These are phyloP conservation scores for Toxoplasma gondii DNA, from an alignment of 169 alveolate species.

Conservation along the genomic window DNA sequence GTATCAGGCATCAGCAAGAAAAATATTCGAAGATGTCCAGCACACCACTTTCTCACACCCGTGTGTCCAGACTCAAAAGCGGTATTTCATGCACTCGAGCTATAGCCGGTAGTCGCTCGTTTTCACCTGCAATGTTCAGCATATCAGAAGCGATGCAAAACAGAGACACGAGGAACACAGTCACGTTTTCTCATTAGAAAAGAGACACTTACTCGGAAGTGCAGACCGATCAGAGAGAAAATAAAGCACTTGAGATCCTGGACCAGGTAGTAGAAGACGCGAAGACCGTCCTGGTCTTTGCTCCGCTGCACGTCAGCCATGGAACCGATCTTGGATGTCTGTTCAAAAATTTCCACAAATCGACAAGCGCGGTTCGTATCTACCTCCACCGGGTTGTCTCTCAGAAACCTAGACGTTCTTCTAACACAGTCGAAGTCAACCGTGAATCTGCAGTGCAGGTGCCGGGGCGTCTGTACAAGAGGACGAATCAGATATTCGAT, in stretches of 20 bases:
- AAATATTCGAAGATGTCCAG: too few relatives aligned
- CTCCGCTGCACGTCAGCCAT: conserved; percentile 91
- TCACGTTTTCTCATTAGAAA: background rate
- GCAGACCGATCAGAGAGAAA: conserved; percentile 91
- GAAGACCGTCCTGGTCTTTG: conserved; percentile 94
- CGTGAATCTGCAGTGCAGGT: background rate
- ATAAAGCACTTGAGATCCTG: conserved; percentile 94
- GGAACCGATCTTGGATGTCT: conserved; percentile 95
- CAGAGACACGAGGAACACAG: background rate
- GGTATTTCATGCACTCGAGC: background rate
- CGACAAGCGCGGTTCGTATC: background rate
- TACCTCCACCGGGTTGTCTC: background rate
- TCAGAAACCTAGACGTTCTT: background rate
- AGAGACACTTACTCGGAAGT: conserved; percentile 82
- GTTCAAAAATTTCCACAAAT: background rate
- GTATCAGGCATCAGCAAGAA: too few relatives aligned
- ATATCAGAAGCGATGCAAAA: background rate
- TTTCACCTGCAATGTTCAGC: background rate
- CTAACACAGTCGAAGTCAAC: background rate
- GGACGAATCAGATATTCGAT: too few relatives aligned
- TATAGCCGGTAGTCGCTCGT: background rate
- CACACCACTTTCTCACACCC: too few relatives aligned
- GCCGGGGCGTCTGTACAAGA: too few relatives aligned
- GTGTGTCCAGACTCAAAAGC: too few relatives aligned
- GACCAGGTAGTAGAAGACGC: conserved; percentile 93